A percentile compares a stretch with the other conserved stretches of the same genome.
Evolutionary conservation across 371 early-diverging fungal species (phyloP).

Genomic region (Mucor piriformis): DNA sequence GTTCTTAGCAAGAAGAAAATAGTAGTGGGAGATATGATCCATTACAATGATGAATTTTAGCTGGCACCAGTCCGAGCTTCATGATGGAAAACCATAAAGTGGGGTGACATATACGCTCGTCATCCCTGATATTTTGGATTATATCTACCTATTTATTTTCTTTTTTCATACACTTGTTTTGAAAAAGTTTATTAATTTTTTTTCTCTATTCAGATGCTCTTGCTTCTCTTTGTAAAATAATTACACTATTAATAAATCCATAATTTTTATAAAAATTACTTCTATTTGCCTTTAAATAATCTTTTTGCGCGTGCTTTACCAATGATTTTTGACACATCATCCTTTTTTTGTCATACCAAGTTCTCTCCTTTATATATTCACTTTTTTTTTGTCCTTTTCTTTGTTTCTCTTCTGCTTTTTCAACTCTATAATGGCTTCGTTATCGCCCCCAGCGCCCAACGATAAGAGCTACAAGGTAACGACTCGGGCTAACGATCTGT

Average conservation of each 20-base stretch:
- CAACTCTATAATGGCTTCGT: too few relatives aligned
- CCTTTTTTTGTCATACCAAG: too few relatives aligned
- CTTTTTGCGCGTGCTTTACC: too few relatives aligned
- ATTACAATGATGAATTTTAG: slow-evolving; percentile 27
- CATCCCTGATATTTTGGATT: slow-evolving; percentile 26
- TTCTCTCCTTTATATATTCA: too few relatives aligned
- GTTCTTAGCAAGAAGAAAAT: background rate
- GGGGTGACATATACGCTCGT: slow-evolving; percentile 27
- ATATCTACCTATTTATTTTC: background rate
- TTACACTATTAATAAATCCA: too few relatives aligned
- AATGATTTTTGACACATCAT: too few relatives aligned
- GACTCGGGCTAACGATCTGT: slow-evolving; percentile 62
- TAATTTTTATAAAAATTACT: too few relatives aligned
- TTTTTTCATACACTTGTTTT: background rate
- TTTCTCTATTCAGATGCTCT: background rate
- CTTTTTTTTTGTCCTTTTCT: too few relatives aligned
- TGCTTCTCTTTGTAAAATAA: too few relatives aligned
- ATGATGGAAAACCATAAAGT: slow-evolving; percentile 31
- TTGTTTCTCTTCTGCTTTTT: too few relatives aligned
- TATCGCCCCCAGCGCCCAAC: slow-evolving; percentile 39
- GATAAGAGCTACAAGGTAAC: slow-evolving; percentile 45
- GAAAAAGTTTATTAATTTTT: background rate
- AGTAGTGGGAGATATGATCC: background rate
- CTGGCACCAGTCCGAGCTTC: slow-evolving; percentile 38
- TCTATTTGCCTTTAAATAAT: too few relatives aligned